Base-by-base conservation (phyloP, 2,329 filamentous ascomycete genomes). In the Pseudocercospora crystallina region DNA sequence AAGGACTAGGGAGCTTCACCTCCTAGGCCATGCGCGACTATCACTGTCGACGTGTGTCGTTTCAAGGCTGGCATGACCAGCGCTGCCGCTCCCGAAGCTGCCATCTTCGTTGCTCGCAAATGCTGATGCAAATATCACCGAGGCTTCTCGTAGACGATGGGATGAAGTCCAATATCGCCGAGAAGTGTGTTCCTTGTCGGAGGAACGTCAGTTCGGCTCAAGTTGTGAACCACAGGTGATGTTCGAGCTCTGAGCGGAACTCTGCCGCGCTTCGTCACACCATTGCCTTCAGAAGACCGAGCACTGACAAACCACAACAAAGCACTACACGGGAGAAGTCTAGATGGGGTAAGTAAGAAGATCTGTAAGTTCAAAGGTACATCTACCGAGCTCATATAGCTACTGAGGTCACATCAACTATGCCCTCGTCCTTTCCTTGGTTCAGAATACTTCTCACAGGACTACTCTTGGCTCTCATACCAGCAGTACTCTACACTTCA, bases 41-140 rank as follows among this genome's bases (percentile, higher is more conserved):
- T 97, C 64, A 97, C 87, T 2, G 92, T 96, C 17, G 90, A 90
- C 33, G 94, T 96, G 73, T 97, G 94, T 67, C 83, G 83, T 67
- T 82, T 87, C 31, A 88, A 75, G 35, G 91, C 89, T 26, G 89
- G 89, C 53, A 95, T 84, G 14, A 94, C 79, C 47, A 94, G 76
- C 9, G 76, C 75, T 49, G 76, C 74, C 56, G 72, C 71, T 29
- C 66, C 58, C 37, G 74, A 59, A 74, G 78, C 77, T 11, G 44
- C 47, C 47, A 49, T 49, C 5, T 2, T 49, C 15, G 36, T 29
- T 1, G 32, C 2, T 26, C 7, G 20, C 3, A 4, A 26, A 26
- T 26, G 20, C 7, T 7, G 20, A 26, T 7, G 3, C 7, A 7
- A 7, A 26, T 26, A 7, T 26, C 20, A 7, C 20, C 20, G 20